Base-by-base conservation (phyloP, 768 basidiomycete species). In the Phylloporus sp. region DNA sequence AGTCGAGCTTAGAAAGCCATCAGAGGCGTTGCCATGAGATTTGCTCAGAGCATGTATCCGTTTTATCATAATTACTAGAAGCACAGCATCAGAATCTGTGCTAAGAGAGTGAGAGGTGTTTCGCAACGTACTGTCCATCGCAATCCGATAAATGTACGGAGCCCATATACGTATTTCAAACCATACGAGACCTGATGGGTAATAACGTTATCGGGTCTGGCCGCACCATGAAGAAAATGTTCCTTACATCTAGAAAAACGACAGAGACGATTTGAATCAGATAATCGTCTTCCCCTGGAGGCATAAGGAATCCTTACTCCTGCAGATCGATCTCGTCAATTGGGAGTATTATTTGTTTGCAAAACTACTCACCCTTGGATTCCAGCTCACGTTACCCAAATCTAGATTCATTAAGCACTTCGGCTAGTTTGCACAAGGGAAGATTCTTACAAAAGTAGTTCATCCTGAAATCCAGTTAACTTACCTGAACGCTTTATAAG, bases 51-150 rank as follows among this genome's bases (percentile, higher is more conserved):
- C 57, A 2, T 54, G 16, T 53, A 62, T 29, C 40, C 61, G 55
- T 40, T 43, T 61, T 38, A 62, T 61, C 61, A 62, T 50, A 43
- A 62, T 56, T 10, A 54, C 61, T 62, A 8, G 9, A 27, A 35
- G 26, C 6, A 34, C 4, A 12, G 6, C 10, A 7, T 61, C 10
- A 54, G 41, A 29, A 6, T 6, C 23, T 12, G 6, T 9, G 7
- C 2, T n/a, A 26, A 28, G 23, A 13, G 22, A 24, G 9, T 16
- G 16, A 7, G n/a, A 35, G 13, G 6, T 1, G 6, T 13, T 5
- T 5, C 29, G 50, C 12, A 28, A 53, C 59, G 7, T 42, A 61
- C 61, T 49, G 40, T 62, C 61, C 57, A 59, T 54, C 8, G 60
- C 60, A 1, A 56, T 3, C 24, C 54, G 45, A 43, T 59, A 61